A percentile compares a stretch with the other conserved stretches of the same genome.
These are phyloP conservation scores for Hondaea fermentalgiana DNA, from an alignment of 108 stramenopile genomes.

Conservation along the genomic window DNA sequence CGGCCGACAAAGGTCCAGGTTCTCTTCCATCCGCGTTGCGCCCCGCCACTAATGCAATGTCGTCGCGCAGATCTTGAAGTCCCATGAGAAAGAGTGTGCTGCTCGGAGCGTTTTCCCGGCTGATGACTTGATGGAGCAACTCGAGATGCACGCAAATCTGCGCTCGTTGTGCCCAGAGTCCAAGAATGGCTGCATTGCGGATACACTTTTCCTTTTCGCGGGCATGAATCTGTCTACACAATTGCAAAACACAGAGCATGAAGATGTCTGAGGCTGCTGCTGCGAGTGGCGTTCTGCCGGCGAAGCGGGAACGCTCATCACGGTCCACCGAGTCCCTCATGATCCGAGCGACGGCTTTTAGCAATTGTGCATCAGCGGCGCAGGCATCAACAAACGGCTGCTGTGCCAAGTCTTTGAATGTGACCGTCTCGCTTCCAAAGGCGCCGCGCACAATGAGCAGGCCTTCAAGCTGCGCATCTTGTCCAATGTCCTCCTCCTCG, in stretches of 20 bases:
- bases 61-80: neutral
- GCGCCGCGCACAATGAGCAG: neutral
- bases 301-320: neutral
- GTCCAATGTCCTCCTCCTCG: neutral
- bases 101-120: neutral
- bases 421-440: neutral
- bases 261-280: neutral
- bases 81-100: neutral
- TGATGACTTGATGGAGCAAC: neutral
- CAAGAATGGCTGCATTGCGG: neutral
- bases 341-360: neutral
- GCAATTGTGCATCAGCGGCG: neutral
- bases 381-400: neutral
- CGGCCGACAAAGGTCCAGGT: neutral
- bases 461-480: neutral
- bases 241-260: neutral
- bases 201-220: neutral
- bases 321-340: neutral
- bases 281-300: neutral
- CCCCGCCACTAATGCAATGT: neutral
- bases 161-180: neutral
- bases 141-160: neutral
- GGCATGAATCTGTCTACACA: neutral
- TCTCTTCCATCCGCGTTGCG: neutral
- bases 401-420: neutral